Evolutionary conservation across 768 basidiomycete genomes (phyloP).

Genomic region (Pleurotus eryngii): DNA sequence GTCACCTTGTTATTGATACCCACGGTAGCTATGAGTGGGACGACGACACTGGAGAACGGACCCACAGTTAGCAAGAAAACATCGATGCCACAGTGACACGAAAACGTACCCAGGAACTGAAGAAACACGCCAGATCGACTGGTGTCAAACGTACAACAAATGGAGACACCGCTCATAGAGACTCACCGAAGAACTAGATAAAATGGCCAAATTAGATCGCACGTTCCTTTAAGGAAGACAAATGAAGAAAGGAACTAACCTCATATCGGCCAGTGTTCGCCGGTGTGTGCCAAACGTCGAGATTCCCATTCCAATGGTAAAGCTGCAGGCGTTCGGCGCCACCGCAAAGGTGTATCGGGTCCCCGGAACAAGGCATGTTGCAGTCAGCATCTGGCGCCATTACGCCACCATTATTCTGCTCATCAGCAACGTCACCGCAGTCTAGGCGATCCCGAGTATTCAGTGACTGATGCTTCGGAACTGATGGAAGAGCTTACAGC

Average conservation of each 20-base stretch:
- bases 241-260: constrained; percentile 35
- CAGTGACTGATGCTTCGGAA: background rate
- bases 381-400: constrained; percentile 43
- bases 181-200: constrained; percentile 44
- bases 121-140: constrained; percentile 7
- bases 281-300: constrained; percentile 67
- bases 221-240: background rate
- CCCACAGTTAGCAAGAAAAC: constrained; percentile 7
- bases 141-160: background rate
- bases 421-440: constrained; percentile 66
- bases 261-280: constrained; percentile 66
- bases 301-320: constrained; percentile 49
- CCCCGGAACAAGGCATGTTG: constrained; percentile 60
- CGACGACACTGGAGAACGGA: constrained; percentile 51
- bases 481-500: constrained; percentile 48
- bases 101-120: constrained; percentile 45
- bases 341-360: constrained; percentile 69
- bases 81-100: background rate
- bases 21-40: constrained; percentile 71
- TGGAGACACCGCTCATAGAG: background rate
- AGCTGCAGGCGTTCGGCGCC: constrained; percentile 49
- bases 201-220: constrained; percentile 3
- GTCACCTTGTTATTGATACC: constrained; percentile 81
- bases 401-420: constrained; percentile 35
- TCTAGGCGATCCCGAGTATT: constrained; percentile 32